Evolutionary conservation across 1,139 yeast species (phyloP), one percentile per base, ranked within the genome.

Genomic region (Geotrichum phurueaensis): DNA sequence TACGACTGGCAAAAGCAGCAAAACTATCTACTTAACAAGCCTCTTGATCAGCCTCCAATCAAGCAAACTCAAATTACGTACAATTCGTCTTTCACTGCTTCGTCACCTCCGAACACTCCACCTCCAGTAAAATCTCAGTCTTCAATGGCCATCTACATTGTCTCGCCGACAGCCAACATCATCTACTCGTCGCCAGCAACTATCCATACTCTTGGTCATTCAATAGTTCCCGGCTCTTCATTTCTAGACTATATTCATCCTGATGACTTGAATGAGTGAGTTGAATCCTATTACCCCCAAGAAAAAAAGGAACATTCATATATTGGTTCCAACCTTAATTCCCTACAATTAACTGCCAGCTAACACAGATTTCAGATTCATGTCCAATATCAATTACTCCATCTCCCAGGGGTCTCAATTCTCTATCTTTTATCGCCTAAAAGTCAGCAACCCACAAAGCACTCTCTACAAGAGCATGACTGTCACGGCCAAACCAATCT

Each of bases 241-340:
- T 54, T 54, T 20, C 22, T 54, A 13, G 52, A 54, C 23, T 27
- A 47, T 23, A 54, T 54, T 12, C 52, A 54, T 48, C 33, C 57
- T n/a, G 57, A 54, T 15, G 52, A 54, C 36, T 13, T 31, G 25
- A n/a, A 29, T 13, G 29, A 31, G 53, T 55, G 27, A 33, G 53
- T 55, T 7, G 20, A 15, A 20, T 18, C 1, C 29, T 4, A 20
- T 47, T 22, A 43, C 13, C 10, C n/a, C 18, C 29, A n/a, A 20
- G 15, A 23, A 31, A 31, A 31, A 6, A n/a, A 20, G 9, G 9
- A 7, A 27, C 31, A 7, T 27, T 27, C 10, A 27, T 5, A 27
- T 27, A 27, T 7, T 27, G 31, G 31, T 39, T 39, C 22, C n/a
- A 39, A 39, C n/a, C n/a, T n/a, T 15, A 22, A n/a, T 15, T 7